Conservation (phyloP, 202 grass and related monocot genomes). For the Schoenoplectus tabernaemontani region DNA sequence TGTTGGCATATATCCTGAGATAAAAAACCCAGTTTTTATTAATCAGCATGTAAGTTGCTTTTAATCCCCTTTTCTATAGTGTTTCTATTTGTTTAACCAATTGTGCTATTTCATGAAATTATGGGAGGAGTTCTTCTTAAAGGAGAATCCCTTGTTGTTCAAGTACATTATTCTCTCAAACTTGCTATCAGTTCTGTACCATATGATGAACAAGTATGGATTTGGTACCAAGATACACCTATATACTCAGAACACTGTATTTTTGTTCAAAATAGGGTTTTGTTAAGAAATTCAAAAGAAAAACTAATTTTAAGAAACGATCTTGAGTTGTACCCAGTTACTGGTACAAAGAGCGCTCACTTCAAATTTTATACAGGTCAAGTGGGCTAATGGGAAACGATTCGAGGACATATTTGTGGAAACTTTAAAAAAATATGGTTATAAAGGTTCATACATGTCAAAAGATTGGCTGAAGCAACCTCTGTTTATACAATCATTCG, state of each 20-base stretch:
- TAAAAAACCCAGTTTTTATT: slow-evolving; percentile 81
- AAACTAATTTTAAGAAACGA: background rate
- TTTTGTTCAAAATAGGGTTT: background rate
- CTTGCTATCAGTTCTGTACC: background rate
- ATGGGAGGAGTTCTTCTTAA: background rate
- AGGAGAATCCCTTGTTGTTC: background rate
- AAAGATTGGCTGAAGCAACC: slow-evolving; percentile 63
- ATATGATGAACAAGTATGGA: background rate
- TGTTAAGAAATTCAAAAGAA: background rate
- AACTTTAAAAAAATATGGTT: slow-evolving; percentile 66
- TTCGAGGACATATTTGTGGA: slow-evolving; percentile 88
- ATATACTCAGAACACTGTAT: background rate
- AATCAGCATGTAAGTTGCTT: slow-evolving; percentile 63
- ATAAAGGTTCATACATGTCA: slow-evolving; percentile 70
- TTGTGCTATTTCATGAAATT: background rate
- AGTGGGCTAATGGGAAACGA: slow-evolving; percentile 64
- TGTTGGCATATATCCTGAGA: slow-evolving; percentile 93
- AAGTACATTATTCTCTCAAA: background rate
- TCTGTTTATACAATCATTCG: slow-evolving; percentile 75
- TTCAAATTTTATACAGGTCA: slow-evolving; percentile 41
- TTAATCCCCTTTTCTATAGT: background rate
- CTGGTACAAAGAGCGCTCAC: background rate
- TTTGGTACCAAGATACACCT: background rate
- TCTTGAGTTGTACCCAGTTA: background rate
- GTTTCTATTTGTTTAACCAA: background rate